phyloP scores from a whole-genome alignment of 805 yeast genomes.

The Saturnispora bothae region DNA sequence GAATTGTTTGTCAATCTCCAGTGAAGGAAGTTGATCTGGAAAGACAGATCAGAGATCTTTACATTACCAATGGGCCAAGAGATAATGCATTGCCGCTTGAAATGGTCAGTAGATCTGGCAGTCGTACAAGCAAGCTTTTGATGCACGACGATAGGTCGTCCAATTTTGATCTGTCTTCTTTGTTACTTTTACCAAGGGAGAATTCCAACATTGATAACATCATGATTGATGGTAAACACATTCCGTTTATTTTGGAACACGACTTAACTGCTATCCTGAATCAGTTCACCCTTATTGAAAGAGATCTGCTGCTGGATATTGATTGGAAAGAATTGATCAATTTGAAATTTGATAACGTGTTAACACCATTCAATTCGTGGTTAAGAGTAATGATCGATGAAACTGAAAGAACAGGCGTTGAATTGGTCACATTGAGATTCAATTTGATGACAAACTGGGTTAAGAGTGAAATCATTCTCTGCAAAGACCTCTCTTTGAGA shows the following conservation, averaged over 20 bases:
- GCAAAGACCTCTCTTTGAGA: constrained; percentile 48
- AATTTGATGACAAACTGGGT: constrained; percentile 89
- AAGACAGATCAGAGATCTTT: constrained; percentile 26
- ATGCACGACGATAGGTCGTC: constrained; percentile 13
- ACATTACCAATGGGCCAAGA: constrained; percentile 19
- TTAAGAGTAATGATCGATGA: constrained; percentile 54
- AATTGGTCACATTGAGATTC: constrained; percentile 74
- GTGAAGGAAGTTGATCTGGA: constrained; percentile 16
- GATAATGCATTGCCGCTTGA: constrained; percentile 8
- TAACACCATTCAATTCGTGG: constrained; percentile 76
- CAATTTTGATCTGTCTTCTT: constrained; percentile 22
- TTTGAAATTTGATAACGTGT: constrained; percentile 56
- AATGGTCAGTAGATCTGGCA: constrained; percentile 12
- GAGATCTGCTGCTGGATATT: constrained; percentile 70
- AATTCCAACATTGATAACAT: constrained; percentile 25
- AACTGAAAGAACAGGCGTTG: constrained; percentile 48
- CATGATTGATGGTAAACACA: constrained; percentile 45
- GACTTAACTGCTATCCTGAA: constrained; percentile 58
- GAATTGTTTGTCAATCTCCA: constrained; percentile 13
- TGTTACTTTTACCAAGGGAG: constrained; percentile 21
- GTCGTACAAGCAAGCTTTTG: constrained; percentile 10
- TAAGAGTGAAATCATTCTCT: constrained; percentile 72
- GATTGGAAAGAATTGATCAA: constrained; percentile 90
- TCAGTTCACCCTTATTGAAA: constrained; percentile 80
- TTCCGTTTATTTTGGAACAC: constrained; percentile 72